phyloP scores from a whole-genome alignment of 1,139 yeast species.

The Taiozyma sp. region DNA sequence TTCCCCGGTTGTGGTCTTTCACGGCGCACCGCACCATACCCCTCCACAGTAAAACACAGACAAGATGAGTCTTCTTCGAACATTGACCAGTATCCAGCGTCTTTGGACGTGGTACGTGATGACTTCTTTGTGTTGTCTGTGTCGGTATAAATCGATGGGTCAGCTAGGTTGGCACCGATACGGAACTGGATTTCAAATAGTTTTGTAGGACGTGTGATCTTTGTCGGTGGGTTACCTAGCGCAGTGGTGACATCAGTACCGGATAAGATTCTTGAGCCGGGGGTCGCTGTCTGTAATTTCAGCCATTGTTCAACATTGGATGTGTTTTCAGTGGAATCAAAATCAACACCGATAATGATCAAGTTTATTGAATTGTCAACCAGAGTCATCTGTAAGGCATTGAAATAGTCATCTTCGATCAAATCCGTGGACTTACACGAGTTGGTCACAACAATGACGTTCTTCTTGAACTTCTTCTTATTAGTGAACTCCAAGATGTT shows the following conservation, averaged over 20 bases:
- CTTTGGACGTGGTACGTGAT: conserved; percentile 2
- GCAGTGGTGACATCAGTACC: conserved; percentile 8
- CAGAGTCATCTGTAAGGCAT: conserved; percentile 6
- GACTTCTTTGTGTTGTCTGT: conserved; percentile 3
- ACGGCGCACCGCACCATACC: conserved; percentile 57
- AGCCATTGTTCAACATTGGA: conserved; percentile 11
- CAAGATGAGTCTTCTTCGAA: conserved; percentile 25
- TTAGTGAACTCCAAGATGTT: conserved; percentile 15
- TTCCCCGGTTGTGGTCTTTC: conserved; percentile 38
- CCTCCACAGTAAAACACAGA: conserved; percentile 49
- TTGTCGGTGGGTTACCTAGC: conserved; percentile 10
- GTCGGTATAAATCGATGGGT: conserved; percentile 15
- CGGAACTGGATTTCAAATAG: conserved; percentile 34
- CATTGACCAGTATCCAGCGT: conserved; percentile 1
- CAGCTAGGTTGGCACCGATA: conserved; percentile 32
- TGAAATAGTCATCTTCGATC: conserved; percentile 5
- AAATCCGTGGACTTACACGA: conserved; percentile 12
- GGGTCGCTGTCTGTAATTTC: conserved; percentile 3
- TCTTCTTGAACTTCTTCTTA: conserved; percentile 21
- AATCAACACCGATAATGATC: conserved; percentile 20
- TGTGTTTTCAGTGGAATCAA: conserved; percentile 7
- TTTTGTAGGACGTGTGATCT: conserved; percentile 31
- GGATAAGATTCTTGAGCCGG: conserved; percentile 10
- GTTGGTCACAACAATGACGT: conserved; percentile 22
- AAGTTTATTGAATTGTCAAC: conserved; percentile 9